Evolutionary conservation across 305 asterid species (phyloP).

Genomic region (Fraxinus baroniana): DNA sequence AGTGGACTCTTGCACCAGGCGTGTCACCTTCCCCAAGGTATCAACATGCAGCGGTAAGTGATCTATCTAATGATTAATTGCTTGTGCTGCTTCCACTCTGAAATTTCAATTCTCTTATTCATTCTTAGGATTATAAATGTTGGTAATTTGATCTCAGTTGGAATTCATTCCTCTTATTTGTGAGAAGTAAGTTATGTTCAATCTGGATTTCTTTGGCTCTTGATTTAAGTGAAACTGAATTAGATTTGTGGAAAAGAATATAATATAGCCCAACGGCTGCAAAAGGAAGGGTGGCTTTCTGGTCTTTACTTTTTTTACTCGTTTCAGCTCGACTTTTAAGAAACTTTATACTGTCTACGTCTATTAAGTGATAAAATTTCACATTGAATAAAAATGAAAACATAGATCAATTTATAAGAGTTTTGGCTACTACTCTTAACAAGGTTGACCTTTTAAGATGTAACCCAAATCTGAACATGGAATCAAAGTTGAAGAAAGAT

Average conservation of each 20-base stretch:
- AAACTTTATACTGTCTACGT: not conserved
- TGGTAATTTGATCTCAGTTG: not conserved
- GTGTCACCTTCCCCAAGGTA: constrained; percentile 96
- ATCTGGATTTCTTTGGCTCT: not conserved
- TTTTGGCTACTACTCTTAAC: too few species aligned
- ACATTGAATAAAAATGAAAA: too few species aligned
- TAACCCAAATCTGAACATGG: too few species aligned
- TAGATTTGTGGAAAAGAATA: not conserved
- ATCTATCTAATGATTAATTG: constrained; percentile 1
- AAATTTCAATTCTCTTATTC: constrained; percentile 5
- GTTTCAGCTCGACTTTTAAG: not conserved
- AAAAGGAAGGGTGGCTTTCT: not conserved
- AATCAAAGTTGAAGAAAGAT: too few species aligned
- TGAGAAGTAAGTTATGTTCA: not conserved
- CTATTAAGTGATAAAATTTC: not conserved
- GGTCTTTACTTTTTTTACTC: not conserved
- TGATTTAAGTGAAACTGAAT: not conserved
- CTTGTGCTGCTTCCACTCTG: constrained; percentile 15
- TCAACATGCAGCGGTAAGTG: constrained; percentile 98
- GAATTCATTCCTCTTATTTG: not conserved
- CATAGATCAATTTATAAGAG: too few species aligned
- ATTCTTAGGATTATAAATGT: not conserved
- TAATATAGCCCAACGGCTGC: not conserved
- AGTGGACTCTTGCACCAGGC: constrained; percentile 99
- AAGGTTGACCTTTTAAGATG: too few species aligned